Conservation (phyloP, 257 asterid genomes). For the Solanum phureja region DNA sequence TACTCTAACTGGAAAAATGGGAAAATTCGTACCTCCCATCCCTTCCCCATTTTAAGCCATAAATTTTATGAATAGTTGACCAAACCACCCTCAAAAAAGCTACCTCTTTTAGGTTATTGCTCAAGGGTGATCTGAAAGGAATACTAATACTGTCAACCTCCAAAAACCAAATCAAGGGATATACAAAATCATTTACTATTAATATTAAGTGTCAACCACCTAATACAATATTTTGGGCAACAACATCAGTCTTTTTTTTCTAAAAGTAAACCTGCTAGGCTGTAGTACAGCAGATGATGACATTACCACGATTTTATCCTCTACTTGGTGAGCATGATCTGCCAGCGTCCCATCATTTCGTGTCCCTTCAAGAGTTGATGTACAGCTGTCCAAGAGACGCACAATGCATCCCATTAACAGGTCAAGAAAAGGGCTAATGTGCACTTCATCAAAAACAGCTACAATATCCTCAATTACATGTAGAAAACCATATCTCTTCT, state of each 20-base stretch:
- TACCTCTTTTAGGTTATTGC: not conserved
- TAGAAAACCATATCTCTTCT: conserved; percentile 68
- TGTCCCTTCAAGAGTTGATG: conserved; percentile 31
- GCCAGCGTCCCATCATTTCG: conserved; percentile 21
- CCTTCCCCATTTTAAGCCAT: not conserved
- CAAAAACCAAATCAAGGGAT: not conserved
- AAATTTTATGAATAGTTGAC: not conserved
- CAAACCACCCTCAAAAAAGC: not conserved
- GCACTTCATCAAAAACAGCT: conserved; percentile 73
- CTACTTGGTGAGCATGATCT: conserved; percentile 24
- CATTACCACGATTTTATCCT: conserved; percentile 41
- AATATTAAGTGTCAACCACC: not conserved
- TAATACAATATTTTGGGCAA: not conserved
- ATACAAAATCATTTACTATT: not conserved
- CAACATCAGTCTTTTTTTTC: not conserved
- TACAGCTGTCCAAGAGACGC: conserved; percentile 59
- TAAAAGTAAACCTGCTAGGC: not conserved
- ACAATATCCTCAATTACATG: conserved; percentile 77
- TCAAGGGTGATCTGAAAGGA: not conserved
- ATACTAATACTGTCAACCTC: not conserved
- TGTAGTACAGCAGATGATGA: not conserved
- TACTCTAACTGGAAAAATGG: not conserved
- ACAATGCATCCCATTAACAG: conserved; percentile 58
- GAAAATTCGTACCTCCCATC: not conserved
- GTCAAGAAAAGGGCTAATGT: conserved; percentile 58